Conservation (phyloP, 192 early-diverging fungal species). For the Obelidium mucronatum region DNA sequence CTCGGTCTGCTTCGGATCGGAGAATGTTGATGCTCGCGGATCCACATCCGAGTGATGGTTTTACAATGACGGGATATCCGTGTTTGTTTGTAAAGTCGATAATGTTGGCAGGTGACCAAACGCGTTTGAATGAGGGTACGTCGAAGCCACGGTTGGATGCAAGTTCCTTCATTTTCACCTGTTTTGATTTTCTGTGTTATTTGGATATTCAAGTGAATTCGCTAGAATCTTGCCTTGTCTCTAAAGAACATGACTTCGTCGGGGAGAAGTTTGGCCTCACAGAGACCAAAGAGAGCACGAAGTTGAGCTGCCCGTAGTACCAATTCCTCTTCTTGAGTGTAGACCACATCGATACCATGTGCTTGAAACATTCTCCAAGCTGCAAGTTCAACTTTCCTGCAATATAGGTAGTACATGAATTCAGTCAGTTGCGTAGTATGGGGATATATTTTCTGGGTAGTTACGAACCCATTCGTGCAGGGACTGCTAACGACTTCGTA, state of each 20-base stretch:
- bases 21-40: constrained; percentile 46
- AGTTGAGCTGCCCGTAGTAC: constrained; percentile 48
- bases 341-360: constrained; percentile 50
- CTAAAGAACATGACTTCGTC: constrained; percentile 36
- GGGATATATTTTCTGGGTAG: too few species aligned
- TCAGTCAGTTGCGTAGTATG: too few species aligned
- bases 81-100: constrained; percentile 29
- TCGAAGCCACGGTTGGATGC: constrained; percentile 32
- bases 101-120: constrained; percentile 41
- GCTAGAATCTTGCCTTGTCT: constrained; percentile 35
- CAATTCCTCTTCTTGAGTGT: constrained; percentile 56
- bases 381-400: too few species aligned
- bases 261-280: neutral
- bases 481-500: too few species aligned
- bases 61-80: constrained; percentile 37
- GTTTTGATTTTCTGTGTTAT: too few species aligned
- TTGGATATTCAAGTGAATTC: too few species aligned
- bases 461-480: too few species aligned
- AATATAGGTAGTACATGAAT: too few species aligned
- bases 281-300: constrained; percentile 34
- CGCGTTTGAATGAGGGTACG: constrained; percentile 40
- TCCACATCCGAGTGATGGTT: constrained; percentile 48
- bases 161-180: constrained; percentile 47
- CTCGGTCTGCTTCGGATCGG: constrained; percentile 20
- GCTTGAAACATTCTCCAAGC: too few species aligned